Percentiles rank a stretch among this genome's conserved stretches.
phyloP scores from a whole-genome alignment of 352 stramenopile species.

The Phytophthora kernoviae region DNA sequence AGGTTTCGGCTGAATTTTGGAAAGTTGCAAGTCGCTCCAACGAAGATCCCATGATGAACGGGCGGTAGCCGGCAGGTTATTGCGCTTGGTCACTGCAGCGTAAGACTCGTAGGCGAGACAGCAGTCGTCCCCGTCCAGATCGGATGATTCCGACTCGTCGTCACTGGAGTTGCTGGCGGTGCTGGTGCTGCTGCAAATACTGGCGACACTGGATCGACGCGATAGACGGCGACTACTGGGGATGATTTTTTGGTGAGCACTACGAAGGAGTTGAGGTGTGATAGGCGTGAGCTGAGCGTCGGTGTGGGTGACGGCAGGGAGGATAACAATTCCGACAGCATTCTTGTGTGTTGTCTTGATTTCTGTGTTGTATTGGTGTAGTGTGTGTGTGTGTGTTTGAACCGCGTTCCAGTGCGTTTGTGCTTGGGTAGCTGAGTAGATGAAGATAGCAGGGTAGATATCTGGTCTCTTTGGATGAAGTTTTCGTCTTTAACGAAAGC shows the following conservation, averaged over 20 bases:
- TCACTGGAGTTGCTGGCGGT: conserved; percentile 44
- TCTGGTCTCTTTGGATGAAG: too few relatives aligned
- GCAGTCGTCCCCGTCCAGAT: conserved; percentile 43
- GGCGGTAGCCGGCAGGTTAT: conserved; percentile 23
- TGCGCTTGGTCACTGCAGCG: conserved; percentile 65
- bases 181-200: conserved; percentile 41
- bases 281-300: conserved; percentile 7
- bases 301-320: conserved; percentile 34
- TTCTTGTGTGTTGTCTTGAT: conserved; percentile 13
- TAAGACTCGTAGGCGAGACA: conserved; percentile 77
- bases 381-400: not conserved
- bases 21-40: conserved; percentile 74
- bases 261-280: conserved; percentile 43
- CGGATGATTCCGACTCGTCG: conserved; percentile 34
- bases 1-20: conserved; percentile 19
- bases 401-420: too few relatives aligned
- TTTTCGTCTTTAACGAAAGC: too few relatives aligned
- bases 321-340: conserved; percentile 31
- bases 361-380: conserved; percentile 4
- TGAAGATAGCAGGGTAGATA: too few relatives aligned
- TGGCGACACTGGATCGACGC: conserved; percentile 30
- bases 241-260: conserved; percentile 42
- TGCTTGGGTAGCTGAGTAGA: not conserved
- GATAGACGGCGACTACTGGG: conserved; percentile 19
- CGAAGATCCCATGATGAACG: conserved; percentile 35